Evolutionary conservation across 140 eudicot genomes (phyloP).

Genomic region (Stevia rebaudiana): DNA sequence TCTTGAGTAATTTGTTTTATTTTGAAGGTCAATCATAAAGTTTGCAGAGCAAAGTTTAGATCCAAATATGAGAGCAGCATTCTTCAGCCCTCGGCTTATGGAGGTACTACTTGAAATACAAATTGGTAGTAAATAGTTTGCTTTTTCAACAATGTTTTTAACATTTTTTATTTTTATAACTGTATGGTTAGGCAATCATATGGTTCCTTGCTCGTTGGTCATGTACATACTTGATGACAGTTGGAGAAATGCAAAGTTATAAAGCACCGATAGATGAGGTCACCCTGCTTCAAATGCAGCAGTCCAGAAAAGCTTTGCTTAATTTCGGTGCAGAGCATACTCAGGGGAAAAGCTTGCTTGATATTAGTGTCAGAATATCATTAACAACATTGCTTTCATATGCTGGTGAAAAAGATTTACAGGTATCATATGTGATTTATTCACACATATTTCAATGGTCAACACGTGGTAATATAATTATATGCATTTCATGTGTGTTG

Average conservation of each 20-base stretch:
- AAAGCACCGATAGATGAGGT: constrained; percentile 21
- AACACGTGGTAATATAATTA: not conserved
- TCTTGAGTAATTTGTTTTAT: not conserved
- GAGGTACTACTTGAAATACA: constrained; percentile 49
- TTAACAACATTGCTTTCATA: constrained; percentile 57
- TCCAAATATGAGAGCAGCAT: constrained; percentile 76
- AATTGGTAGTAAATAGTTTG: not conserved
- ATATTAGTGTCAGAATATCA: constrained; percentile 60
- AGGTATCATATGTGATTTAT: constrained; percentile 40
- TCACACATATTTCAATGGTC: not conserved
- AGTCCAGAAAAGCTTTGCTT: constrained; percentile 40
- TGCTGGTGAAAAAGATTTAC: constrained; percentile 87
- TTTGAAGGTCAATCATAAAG: constrained; percentile 63
- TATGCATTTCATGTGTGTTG: constrained; percentile 3
- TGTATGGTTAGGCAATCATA: constrained; percentile 60
- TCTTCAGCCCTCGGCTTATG: constrained; percentile 95
- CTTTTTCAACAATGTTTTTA: constrained; percentile 6
- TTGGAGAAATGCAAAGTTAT: constrained; percentile 36
- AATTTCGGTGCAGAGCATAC: constrained; percentile 60
- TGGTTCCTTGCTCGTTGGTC: constrained; percentile 98
- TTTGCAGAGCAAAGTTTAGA: constrained; percentile 84
- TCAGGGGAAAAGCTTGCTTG: constrained; percentile 73
- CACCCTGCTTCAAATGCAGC: constrained; percentile 32
- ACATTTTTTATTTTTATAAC: not conserved
- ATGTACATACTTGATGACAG: constrained; percentile 64